Percentiles rank a stretch among this genome's conserved stretches.
Conservation (phyloP, 257 asterid species). For the Salvia hispanica region DNA sequence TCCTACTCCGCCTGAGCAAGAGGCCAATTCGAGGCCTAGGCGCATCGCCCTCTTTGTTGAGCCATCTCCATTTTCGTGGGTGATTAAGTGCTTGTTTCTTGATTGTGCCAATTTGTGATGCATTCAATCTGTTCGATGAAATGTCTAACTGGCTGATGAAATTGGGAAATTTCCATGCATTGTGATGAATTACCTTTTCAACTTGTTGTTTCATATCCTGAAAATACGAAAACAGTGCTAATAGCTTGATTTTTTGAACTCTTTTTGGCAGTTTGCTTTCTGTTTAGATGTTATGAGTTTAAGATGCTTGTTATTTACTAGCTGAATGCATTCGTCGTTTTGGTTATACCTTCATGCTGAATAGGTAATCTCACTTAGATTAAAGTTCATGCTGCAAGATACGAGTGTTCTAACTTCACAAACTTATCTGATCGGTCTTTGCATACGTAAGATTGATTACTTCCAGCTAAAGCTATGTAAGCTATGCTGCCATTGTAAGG, state of each 20-base stretch:
- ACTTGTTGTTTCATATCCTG: slow-evolving; percentile 11
- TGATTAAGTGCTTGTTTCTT: slow-evolving; percentile 15
- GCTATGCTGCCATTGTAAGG: neutral
- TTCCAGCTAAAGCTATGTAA: neutral
- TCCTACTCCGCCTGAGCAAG: slow-evolving; percentile 59
- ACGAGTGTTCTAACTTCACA: neutral
- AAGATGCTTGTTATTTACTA: neutral
- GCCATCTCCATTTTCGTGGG: slow-evolving; percentile 99
- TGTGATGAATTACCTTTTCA: neutral
- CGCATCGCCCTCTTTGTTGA: slow-evolving; percentile 97
- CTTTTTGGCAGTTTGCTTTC: neutral
- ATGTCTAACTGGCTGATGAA: slow-evolving; percentile 15
- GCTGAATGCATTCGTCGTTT: neutral
- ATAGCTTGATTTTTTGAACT: neutral
- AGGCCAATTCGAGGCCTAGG: slow-evolving; percentile 66
- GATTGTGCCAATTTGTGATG: slow-evolving; percentile 23
- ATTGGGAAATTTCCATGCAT: slow-evolving; percentile 23
- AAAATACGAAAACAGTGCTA: neutral
- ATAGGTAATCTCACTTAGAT: neutral
- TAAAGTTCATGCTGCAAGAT: slow-evolving; percentile 2
- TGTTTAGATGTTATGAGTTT: neutral
- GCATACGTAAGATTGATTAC: neutral
- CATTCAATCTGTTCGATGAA: slow-evolving; percentile 23
- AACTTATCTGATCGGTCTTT: neutral
- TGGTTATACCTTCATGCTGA: neutral